Conservation (phyloP, 2,329 filamentous ascomycete genomes). For the Fusarium chuoi region DNA sequence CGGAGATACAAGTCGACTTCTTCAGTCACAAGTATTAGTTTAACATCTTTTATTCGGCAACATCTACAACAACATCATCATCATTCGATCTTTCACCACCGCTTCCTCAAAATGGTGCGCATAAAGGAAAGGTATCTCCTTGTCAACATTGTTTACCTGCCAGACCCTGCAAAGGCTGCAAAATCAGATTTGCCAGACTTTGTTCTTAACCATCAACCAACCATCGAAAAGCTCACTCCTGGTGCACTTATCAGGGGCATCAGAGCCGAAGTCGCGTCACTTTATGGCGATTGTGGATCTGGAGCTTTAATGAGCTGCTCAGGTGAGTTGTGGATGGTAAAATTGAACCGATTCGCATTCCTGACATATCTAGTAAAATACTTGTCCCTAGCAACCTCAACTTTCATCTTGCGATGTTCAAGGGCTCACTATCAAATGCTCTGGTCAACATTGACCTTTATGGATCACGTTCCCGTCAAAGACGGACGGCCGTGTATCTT, state of each 20-base stretch:
- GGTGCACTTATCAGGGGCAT: slow-evolving; percentile 75
- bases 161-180: slow-evolving; percentile 54
- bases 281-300: slow-evolving; percentile 91
- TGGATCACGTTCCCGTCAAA: slow-evolving; percentile 73
- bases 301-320: slow-evolving; percentile 77
- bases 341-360: neutral
- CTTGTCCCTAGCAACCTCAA: slow-evolving; percentile 89
- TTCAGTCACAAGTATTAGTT: slow-evolving; percentile 18
- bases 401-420: slow-evolving; percentile 87
- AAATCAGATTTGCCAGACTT: slow-evolving; percentile 63
- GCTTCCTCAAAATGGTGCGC: slow-evolving; percentile 76
- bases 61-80: neutral
- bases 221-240: slow-evolving; percentile 74
- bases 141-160: slow-evolving; percentile 91
- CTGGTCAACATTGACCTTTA: slow-evolving; percentile 88
- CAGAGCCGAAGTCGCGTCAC: slow-evolving; percentile 72
- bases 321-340: slow-evolving; percentile 57
- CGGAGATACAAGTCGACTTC: slow-evolving; percentile 13
- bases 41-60: neutral
- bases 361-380: slow-evolving; percentile 78
- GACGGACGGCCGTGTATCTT: slow-evolving; percentile 77
- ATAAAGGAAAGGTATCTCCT: slow-evolving; percentile 96
- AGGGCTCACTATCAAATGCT: slow-evolving; percentile 86
- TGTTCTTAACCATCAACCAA: slow-evolving; percentile 82
- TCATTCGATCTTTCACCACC: neutral